These are phyloP conservation scores for Trypanosoma rangeli DNA, from an alignment of 208 protist genomes.

Conservation along the genomic window DNA sequence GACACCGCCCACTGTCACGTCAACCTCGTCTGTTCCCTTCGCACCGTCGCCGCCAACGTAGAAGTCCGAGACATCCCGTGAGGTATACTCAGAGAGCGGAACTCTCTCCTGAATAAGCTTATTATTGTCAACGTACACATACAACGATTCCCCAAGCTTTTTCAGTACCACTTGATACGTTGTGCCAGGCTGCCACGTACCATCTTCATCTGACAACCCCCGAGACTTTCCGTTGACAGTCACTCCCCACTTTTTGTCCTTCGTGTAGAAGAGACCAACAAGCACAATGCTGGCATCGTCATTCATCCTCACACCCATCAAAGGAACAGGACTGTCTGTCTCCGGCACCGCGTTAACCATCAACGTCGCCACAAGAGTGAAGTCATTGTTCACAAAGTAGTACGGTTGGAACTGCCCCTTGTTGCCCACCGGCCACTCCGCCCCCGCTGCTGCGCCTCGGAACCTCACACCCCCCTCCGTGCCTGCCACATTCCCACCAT, in stretches of 20 bases:
- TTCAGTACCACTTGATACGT: conserved; percentile 6
- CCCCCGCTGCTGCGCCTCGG: no score
- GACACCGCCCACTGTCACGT: no score
- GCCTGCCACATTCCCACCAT: neutral
- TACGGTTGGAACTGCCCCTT: no score
- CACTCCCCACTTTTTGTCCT: no score
- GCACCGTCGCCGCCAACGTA: neutral
- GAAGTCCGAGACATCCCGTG: neutral
- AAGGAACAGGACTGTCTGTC: neutral
- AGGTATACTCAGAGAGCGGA: no score
- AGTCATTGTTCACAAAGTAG: conserved; percentile 19
- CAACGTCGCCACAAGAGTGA: conserved; percentile 27
- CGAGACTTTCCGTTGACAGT: no score
- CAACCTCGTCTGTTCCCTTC: no score
- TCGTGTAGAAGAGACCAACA: conserved; percentile 5
- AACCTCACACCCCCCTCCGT: neutral
- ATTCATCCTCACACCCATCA: conserved; percentile 18
- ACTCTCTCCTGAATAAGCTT: no score
- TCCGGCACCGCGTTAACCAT: neutral
- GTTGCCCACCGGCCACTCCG: neutral
- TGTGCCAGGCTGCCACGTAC: neutral
- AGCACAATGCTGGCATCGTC: neutral
- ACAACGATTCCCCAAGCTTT: neutral
- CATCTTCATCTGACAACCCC: no score
- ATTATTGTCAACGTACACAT: conserved; percentile 9